Base-by-base conservation (phyloP, 495 filamentous ascomycete genomes). In the Penicilliopsis zonata region DNA sequence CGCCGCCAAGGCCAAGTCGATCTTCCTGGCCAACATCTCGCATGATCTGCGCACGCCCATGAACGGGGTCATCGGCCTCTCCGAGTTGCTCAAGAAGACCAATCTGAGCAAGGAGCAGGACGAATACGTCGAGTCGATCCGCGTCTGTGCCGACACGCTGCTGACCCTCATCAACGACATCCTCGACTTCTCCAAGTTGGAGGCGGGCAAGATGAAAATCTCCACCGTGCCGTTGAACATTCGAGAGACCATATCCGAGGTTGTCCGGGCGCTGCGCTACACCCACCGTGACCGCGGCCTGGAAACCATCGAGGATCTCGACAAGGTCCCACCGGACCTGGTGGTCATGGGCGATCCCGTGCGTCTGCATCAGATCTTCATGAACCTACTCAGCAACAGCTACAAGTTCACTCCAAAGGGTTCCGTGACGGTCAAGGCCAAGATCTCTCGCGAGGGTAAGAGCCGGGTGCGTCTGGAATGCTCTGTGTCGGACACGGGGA, bases 121-220 rank as follows among this genome's bases (percentile, higher is more conserved):
- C 30, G 80, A 82, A 53, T 90, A 86, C 63, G 82, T 86, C n/a
- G 84, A 94, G 49, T 87, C 82, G 5, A 93, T 94, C 42, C 69
- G 83, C 3, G 78, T 94, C 13, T 94, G 86, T 37, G 86, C 86
- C 3, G 84, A 94, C 48, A 79, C 88, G 5, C 61, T 94, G 5
- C 67, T 94, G n/a, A 86, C 81, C 1, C 79, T 94, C 34, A 94
- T 94, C 63, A 94, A 94, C 47, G 86, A 94, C 43, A 87, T 94
- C 14, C 63, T 94, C 1, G 86, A 94, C 52, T 94, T 90, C 49
- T 90, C 84, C 18, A 86, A 90, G 48, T 74, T 94, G 48, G 86
- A 94, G 52, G 86, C 86, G 10, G 86, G 87, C 45, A 94, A 93
- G 61, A 90, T 94, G 82, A 84, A 85, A 52, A 77, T 93, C 6